These are phyloP conservation scores for Penstemon newberryi DNA, from an alignment of 257 asterid genomes.

Conservation along the genomic window DNA sequence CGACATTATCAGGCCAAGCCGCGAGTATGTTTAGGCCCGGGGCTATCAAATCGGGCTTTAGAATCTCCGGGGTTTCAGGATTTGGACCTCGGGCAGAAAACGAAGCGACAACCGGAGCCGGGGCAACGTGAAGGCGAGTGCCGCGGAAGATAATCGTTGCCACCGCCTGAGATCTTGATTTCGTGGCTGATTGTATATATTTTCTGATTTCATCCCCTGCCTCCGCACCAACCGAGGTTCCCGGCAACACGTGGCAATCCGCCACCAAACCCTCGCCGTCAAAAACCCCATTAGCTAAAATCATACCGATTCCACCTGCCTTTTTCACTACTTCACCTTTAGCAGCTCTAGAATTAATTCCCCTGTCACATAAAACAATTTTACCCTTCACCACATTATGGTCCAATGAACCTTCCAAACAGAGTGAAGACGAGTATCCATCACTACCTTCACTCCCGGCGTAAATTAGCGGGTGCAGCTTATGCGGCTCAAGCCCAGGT, in stretches of 20 bases:
- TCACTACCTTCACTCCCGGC: slow-evolving; percentile 85
- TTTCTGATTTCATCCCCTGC: slow-evolving; percentile 66
- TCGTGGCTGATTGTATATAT: slow-evolving; percentile 46
- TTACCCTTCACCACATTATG: slow-evolving; percentile 60
- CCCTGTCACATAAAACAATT: slow-evolving; percentile 75
- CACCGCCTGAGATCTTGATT: slow-evolving; percentile 38
- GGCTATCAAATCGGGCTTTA: slow-evolving; percentile 86
- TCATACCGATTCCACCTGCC: slow-evolving; percentile 88
- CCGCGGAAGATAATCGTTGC: slow-evolving; percentile 72
- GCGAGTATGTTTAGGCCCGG: slow-evolving; percentile 91
- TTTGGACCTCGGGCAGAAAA: slow-evolving; percentile 91
- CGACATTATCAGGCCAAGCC: slow-evolving; percentile 79
- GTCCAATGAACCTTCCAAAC: slow-evolving; percentile 72
- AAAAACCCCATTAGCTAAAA: slow-evolving; percentile 77
- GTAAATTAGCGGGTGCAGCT: slow-evolving; percentile 65
- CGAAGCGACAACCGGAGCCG: slow-evolving; percentile 86
- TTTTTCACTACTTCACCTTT: slow-evolving; percentile 87
- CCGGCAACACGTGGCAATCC: slow-evolving; percentile 84
- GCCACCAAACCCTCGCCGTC: slow-evolving; percentile 89
- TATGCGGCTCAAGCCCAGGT: slow-evolving; percentile 55
- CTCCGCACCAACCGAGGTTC: slow-evolving; percentile 69
- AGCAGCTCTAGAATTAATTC: slow-evolving; percentile 72
- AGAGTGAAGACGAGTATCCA: slow-evolving; percentile 73
- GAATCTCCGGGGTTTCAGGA: slow-evolving; percentile 73
- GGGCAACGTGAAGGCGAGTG: slow-evolving; percentile 61